Evolutionary conservation across 176 grass and related monocot genomes (phyloP).

Genomic region (Oryza coarctata): DNA sequence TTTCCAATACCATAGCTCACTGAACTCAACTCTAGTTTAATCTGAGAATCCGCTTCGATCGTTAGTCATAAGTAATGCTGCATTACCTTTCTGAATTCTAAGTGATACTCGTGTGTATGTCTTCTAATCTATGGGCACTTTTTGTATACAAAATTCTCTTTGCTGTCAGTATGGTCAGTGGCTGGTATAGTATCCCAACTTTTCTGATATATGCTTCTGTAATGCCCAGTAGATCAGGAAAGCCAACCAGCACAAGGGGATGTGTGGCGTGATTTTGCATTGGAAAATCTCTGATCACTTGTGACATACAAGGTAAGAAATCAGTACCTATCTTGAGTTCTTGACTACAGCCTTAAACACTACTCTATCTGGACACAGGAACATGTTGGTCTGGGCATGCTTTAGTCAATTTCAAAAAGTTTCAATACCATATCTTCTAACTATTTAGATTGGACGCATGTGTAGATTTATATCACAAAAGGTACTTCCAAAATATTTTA

Average conservation of each 20-base stretch:
- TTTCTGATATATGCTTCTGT: constrained; percentile 24
- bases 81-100: constrained; percentile 1
- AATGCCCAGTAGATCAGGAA: constrained; percentile 62
- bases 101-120: not conserved
- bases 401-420: not conserved
- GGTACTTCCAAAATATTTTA: not conserved
- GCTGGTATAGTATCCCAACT: not conserved
- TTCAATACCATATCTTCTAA: not conserved
- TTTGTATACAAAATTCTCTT: not conserved
- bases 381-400: not conserved
- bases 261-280: constrained; percentile 74
- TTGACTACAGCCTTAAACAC: not conserved
- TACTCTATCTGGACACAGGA: not conserved
- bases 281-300: constrained; percentile 74
- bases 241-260: constrained; percentile 69
- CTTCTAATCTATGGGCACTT: not conserved
- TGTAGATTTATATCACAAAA: not conserved
- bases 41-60: not conserved
- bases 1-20: not conserved
- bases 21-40: not conserved
- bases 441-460: not conserved
- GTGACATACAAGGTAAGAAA: constrained; percentile 22
- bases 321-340: constrained; percentile 2
- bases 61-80: constrained; percentile 3
- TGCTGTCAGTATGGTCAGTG: not conserved